Conservation (phyloP, 768 basidiomycete species). For the Suillus discolor region DNA sequence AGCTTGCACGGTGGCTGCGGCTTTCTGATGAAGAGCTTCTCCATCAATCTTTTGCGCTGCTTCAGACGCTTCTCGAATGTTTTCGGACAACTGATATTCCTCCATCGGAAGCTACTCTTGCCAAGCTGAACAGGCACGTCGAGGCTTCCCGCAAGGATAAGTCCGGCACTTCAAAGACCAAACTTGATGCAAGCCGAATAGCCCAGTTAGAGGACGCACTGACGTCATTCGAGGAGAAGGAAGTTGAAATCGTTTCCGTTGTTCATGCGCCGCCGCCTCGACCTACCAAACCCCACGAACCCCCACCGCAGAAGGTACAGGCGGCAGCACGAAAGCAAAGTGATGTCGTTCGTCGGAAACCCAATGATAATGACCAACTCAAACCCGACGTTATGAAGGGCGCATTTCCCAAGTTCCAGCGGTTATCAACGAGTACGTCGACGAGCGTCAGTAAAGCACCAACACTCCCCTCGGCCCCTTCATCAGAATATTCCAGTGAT, state of each 20-base stretch:
- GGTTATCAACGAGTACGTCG: constrained; percentile 25
- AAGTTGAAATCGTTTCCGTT: constrained; percentile 55
- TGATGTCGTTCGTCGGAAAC: constrained; percentile 13
- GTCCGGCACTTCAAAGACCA: constrained; percentile 48
- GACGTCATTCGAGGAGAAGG: constrained; percentile 63
- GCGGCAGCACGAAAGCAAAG: constrained; percentile 11
- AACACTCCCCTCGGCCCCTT: constrained; percentile 12
- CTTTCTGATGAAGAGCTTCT: constrained; percentile 91
- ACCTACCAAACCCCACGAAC: constrained; percentile 18
- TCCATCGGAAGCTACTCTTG: constrained; percentile 58
- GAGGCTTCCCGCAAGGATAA: constrained; percentile 58
- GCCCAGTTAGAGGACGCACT: constrained; percentile 68
- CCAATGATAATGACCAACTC: constrained; percentile 25
- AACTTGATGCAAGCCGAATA: constrained; percentile 57
- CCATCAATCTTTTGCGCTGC: constrained; percentile 83
- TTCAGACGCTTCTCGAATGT: constrained; percentile 77
- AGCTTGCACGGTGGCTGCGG: constrained; percentile 85
- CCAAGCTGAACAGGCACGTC: constrained; percentile 68
- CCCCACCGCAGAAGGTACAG: constrained; percentile 22
- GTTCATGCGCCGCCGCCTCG: constrained; percentile 14
- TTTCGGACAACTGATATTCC: constrained; percentile 64
- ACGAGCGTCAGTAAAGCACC: constrained; percentile 37
- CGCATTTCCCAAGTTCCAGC: constrained; percentile 47
- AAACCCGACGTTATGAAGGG: constrained; percentile 38
- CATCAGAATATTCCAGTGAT: constrained; percentile 45